Percentiles rank a stretch among this genome's conserved stretches.
Evolutionary conservation across 129 eudicot genomes (phyloP).

Genomic region (Flaveria robusta): DNA sequence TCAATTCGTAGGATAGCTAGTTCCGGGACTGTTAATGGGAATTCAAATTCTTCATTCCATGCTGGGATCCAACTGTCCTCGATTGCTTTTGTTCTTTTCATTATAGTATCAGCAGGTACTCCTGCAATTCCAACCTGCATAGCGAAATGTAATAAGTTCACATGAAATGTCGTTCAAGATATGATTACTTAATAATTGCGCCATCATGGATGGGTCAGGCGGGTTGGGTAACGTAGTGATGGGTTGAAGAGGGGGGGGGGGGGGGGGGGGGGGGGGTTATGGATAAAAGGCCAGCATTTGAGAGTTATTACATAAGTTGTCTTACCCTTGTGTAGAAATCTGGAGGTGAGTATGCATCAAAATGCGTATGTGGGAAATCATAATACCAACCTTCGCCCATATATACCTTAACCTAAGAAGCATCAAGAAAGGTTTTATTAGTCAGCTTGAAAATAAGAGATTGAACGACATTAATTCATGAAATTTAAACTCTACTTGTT

Average conservation of each 20-base stretch:
- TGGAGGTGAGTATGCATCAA: slow-evolving; percentile 94
- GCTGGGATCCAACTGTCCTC: slow-evolving; percentile 92
- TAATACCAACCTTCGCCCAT: slow-evolving; percentile 99
- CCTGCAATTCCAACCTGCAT: slow-evolving; percentile 91
- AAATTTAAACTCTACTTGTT: not conserved
- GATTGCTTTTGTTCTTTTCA: slow-evolving; percentile 78
- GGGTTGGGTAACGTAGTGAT: no score
- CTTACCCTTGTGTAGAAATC: slow-evolving; percentile 94
- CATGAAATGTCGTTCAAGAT: not conserved
- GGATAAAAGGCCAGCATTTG: slow-evolving; percentile 6
- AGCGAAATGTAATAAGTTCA: no score
- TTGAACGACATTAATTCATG: not conserved
- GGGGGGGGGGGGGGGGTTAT: no score
- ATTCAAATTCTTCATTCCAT: slow-evolving; percentile 84
- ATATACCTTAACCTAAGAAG: slow-evolving; percentile 70
- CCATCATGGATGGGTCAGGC: not conserved
- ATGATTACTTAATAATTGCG: not conserved
- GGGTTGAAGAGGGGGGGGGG: no score
- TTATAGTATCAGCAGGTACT: slow-evolving; percentile 66
- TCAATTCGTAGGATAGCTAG: slow-evolving; percentile 82
- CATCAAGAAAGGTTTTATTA: slow-evolving; percentile 26
- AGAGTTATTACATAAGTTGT: not conserved
- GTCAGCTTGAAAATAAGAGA: not conserved
- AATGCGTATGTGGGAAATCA: slow-evolving; percentile 81
- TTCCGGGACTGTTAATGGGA: slow-evolving; percentile 79